Percentiles rank a stretch among this genome's conserved stretches.
phyloP scores from a whole-genome alignment of 2,329 filamentous ascomycete genomes.

The Ceratocystis huliohia region DNA sequence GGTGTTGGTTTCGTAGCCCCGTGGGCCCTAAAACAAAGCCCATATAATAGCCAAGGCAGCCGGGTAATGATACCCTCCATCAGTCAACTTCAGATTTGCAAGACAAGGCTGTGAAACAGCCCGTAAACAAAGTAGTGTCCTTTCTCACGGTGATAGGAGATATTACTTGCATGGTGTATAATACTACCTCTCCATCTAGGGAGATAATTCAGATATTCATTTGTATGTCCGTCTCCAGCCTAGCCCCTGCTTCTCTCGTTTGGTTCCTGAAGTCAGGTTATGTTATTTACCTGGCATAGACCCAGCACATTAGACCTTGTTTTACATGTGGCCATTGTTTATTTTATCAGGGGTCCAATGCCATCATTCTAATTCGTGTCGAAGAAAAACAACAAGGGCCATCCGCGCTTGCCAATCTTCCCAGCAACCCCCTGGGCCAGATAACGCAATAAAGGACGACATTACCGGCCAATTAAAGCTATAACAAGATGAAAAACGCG shows the following conservation, averaged over 20 bases:
- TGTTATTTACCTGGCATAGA: neutral
- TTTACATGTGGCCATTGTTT: neutral
- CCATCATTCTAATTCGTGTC: no score
- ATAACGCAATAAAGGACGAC: neutral
- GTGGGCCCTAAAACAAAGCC: neutral
- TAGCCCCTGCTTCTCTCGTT: neutral
- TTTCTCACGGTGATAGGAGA: neutral
- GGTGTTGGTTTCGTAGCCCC: neutral
- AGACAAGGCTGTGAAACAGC: conserved; percentile 5
- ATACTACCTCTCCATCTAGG: neutral
- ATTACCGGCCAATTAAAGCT: neutral
- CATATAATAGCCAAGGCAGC: neutral
- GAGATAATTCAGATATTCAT: conserved; percentile 1
- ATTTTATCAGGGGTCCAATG: no score
- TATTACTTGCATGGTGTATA: neutral
- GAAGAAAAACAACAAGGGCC: no score
- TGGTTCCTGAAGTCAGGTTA: neutral
- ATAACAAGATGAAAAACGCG: neutral
- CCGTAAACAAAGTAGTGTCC: neutral
- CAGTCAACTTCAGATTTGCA: neutral
- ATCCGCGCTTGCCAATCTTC: neutral
- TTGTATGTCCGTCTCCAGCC: neutral
- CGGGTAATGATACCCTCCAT: neutral
- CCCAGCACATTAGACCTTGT: neutral
- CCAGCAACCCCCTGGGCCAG: neutral